phyloP scores from a whole-genome alignment of 805 yeast genomes.

The Saccharomycopsis babjevae region DNA sequence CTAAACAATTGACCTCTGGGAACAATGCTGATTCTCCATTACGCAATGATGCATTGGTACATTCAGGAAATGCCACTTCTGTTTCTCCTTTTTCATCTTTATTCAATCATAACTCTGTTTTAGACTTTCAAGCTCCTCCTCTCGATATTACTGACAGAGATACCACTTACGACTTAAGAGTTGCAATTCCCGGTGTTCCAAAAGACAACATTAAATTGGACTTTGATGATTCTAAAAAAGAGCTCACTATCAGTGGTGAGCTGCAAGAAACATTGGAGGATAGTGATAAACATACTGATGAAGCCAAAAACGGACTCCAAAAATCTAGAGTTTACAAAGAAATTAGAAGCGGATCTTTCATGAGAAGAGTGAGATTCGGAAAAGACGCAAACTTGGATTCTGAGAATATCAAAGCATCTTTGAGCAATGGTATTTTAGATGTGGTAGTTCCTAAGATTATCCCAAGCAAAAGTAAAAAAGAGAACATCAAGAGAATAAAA shows the following conservation, averaged over 20 bases:
- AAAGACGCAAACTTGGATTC: slow-evolving; percentile 24
- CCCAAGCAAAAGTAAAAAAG: background rate
- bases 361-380: slow-evolving; percentile 26
- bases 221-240: slow-evolving; percentile 28
- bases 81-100: background rate
- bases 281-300: background rate
- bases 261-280: slow-evolving; percentile 1
- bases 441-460: slow-evolving; percentile 6
- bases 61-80: background rate
- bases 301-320: background rate
- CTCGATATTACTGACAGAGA: slow-evolving; percentile 29
- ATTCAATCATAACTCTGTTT: background rate
- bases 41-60: background rate
- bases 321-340: slow-evolving; percentile 18
- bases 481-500: background rate
- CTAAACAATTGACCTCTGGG: background rate
- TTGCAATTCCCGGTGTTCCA: slow-evolving; percentile 30
- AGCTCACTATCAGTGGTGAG: slow-evolving; percentile 27
- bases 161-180: slow-evolving; percentile 24
- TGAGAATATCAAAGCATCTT: slow-evolving; percentile 18
- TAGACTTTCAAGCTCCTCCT: slow-evolving; percentile 23
- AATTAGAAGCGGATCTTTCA: slow-evolving; percentile 23
- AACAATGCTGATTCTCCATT: background rate
- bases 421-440: slow-evolving; percentile 5
- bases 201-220: slow-evolving; percentile 26